Base-by-base conservation (phyloP, 441 rosid genomes). In the Populus hybrid region DNA sequence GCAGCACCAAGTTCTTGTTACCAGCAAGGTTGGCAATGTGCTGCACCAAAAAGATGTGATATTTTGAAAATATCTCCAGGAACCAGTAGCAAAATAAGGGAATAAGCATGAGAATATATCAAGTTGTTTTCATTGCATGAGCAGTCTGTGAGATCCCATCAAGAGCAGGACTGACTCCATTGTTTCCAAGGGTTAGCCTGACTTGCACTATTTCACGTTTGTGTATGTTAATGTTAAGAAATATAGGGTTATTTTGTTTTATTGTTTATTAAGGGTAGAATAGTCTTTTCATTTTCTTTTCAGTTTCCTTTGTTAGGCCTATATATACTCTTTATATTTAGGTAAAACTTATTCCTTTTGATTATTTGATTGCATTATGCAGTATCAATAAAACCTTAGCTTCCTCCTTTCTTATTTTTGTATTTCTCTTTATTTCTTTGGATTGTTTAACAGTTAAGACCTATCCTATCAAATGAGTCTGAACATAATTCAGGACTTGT, bases 11-110 rank as follows among this genome's bases (percentile, higher is more conserved):
- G 40, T 87, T 90, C 26, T 82, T 86, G 92, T 95, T 95, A 30
- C 99, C 95, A 20, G 98, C 95, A 72, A 95, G 92, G 80, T 92
- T 88, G 23, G 97, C 99, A 84, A 94, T 92, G 86, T 95, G 99
- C 97, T 94, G 91, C 88, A 89, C 4, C 20, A 34, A 86, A 68
- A 79, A 34, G 36, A 65, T 1, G 20, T 10, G 72, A 18, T 21
- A 16, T 24, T 14, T 75, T 73, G 57, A 85, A 72, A 64, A 72
- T 78, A 14, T 40, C 73, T 61, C 32, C n/a, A 70, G 12, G 20
- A 42, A 57, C 38, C 7, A n/a, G 26, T 12, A 34, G 10, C 46
- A 46, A 8, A 32, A 20, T 8, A 68, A 68, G 16, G 16, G 40
- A 40, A 38, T 20, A 8, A 26, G 0, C 12, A 14, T 26, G 5